Base-by-base conservation (phyloP, 805 yeast genomes). In the Teunomyces tritomae region DNA sequence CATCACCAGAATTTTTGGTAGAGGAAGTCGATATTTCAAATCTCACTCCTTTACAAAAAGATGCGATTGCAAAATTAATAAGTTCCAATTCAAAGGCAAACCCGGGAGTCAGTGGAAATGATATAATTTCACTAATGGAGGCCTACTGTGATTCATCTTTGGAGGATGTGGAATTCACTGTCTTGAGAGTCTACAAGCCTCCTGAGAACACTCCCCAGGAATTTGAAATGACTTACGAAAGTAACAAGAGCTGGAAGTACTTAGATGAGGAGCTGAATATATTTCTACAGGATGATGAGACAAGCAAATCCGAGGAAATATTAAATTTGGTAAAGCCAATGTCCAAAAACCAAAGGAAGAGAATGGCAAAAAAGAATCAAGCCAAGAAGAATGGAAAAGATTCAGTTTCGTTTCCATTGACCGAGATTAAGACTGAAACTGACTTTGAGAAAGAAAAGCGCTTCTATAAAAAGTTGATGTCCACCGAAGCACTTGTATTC, bases 401-500 rank as follows among this genome's bases (percentile, higher is more conserved):
- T 14, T 29, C 40, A 3, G 46, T 26, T 7, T 16, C 28, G 1
- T 32, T 30, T n/a, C 27, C 37, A n/a, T n/a, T 29, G 10, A 33
- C 17, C 17, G 30, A 32, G 10, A 28, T 17, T n/a, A 32, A 30
- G 26, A 24, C 28, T 28, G 27, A 37, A 26, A 20, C 27, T 13
- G 40, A 37, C 13, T 37, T 37, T 37, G 40, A 37, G 28, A 29
- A 37, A n/a, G 40, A 37, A 37, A 37, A 37, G 10, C 29, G 17
- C 9, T 70, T 73, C 57, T 58, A 68, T 37, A 54, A 52, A 14
- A 61, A 64, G 30, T 59, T 73, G 28, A 59, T 59, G 53, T 49
- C 65, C 10, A 73, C 77, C 0, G 77, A 73, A 49, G 77, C 78
- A 8, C 54, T 73, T 16, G 67, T 70, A 2, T 51, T 73, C 28